Percentiles rank a stretch among this genome's conserved stretches.
Conservation (phyloP, 306 rosid species). For the Sphenostylis stenocarpa region DNA sequence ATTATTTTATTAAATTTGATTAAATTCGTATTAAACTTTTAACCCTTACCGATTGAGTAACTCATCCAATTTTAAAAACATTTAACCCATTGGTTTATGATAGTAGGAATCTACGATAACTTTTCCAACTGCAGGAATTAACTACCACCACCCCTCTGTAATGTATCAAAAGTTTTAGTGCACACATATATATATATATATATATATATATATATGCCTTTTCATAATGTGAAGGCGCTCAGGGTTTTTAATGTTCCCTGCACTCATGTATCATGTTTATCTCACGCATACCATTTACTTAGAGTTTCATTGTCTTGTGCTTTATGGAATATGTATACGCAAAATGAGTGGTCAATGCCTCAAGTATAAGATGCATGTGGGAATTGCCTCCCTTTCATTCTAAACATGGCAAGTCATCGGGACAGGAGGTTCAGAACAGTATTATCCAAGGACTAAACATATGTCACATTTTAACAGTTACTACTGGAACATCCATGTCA, state of each 20-base stretch:
- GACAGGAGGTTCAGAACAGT: slow-evolving; percentile 17
- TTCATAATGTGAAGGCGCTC: not conserved
- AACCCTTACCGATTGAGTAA: no score
- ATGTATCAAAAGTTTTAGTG: no score
- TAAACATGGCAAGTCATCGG: not conserved
- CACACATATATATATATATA: no score
- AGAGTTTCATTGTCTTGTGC: no score
- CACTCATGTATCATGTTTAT: not conserved
- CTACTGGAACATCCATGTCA: slow-evolving; percentile 37
- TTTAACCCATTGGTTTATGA: no score
- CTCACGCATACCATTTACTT: not conserved
- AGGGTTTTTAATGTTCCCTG: slow-evolving; percentile 6
- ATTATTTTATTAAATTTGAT: no score
- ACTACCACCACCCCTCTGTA: no score
- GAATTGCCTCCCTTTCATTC: slow-evolving; percentile 1
- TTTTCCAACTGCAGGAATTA: no score
- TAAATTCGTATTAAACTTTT: no score
- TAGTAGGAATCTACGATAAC: not conserved
- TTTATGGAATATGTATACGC: no score
- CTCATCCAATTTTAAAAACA: no score
- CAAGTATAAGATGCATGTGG: not conserved
- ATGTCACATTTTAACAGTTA: slow-evolving; percentile 37
- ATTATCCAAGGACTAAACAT: slow-evolving; percentile 28
- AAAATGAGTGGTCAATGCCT: not conserved
- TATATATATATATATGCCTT: no score